These are phyloP conservation scores for Pleoardoris graminearum DNA, from an alignment of 2,329 filamentous ascomycete genomes.

Conservation along the genomic window DNA sequence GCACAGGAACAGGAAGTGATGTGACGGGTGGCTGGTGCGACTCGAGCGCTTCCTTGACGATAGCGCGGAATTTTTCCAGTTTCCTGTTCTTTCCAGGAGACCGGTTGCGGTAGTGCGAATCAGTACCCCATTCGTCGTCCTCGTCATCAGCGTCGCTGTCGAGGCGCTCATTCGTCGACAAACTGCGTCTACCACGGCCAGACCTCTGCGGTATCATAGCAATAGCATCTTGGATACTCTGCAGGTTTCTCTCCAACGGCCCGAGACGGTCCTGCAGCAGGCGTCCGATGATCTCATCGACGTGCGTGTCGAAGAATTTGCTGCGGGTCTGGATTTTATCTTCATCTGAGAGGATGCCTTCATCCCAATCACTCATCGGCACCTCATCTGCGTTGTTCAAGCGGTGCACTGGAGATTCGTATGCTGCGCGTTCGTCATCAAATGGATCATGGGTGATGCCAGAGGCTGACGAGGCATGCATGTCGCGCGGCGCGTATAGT, in stretches of 20 bases:
- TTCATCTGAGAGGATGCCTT: constrained; percentile 74
- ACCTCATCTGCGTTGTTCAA: constrained; percentile 66
- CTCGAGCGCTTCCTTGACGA: constrained; percentile 65
- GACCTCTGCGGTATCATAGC: constrained; percentile 58
- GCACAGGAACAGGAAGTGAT: constrained; percentile 29
- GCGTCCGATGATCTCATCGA: constrained; percentile 81
- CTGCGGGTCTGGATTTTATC: constrained; percentile 79
- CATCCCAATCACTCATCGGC: constrained; percentile 89
- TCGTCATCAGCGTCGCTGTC: constrained; percentile 96
- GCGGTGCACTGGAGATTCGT: constrained; percentile 63
- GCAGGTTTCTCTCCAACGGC: constrained; percentile 79
- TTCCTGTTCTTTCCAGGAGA: constrained; percentile 80
- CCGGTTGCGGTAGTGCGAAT: constrained; percentile 64
- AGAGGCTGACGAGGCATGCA: constrained; percentile 41
- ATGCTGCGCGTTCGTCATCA: constrained; percentile 64
- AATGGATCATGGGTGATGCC: constrained; percentile 57
- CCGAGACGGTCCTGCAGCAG: constrained; percentile 75
- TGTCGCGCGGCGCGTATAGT: constrained; percentile 38
- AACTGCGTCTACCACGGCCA: constrained; percentile 63
- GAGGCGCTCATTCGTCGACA: constrained; percentile 66
- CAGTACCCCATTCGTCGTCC: constrained; percentile 68
- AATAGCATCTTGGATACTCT: constrained; percentile 73
- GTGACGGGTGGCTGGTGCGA: constrained; percentile 46
- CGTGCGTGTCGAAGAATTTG: constrained; percentile 86
- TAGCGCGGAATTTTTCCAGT: constrained; percentile 72